A percentile compares a stretch with the other conserved stretches of the same genome.
Evolutionary conservation across 768 basidiomycete genomes (phyloP).

Genomic region (Panellus pusillus): DNA sequence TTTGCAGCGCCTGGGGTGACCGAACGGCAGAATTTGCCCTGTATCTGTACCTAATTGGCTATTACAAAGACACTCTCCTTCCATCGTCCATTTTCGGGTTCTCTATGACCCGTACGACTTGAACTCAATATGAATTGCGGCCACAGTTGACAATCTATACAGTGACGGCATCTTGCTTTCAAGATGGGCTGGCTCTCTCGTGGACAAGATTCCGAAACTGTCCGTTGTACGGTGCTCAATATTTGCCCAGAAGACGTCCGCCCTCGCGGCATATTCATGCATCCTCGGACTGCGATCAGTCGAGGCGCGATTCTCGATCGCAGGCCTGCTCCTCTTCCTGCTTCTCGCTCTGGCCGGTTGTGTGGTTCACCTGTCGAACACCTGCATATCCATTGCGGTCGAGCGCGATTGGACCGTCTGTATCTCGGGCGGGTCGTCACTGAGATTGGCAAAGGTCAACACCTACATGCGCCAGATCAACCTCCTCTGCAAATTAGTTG

Average conservation of each 20-base stretch:
- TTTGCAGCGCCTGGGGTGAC: conserved; percentile 27
- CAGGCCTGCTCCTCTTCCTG: conserved; percentile 32
- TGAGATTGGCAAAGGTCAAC: conserved; percentile 41
- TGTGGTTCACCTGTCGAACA: conserved; percentile 39
- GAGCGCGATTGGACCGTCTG: conserved; percentile 53
- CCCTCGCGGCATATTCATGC: conserved; percentile 32
- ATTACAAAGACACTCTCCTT: conserved; percentile 44
- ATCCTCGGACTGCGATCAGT: conserved; percentile 29
- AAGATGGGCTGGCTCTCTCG: conserved; percentile 40
- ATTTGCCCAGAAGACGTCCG: conserved; percentile 39
- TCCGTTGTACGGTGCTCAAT: conserved; percentile 39
- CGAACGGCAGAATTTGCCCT: conserved; percentile 42
- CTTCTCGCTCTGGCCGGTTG: conserved; percentile 35
- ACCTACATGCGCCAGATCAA: conserved; percentile 43
- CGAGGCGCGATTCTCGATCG: conserved; percentile 5
- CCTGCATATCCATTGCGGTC: conserved; percentile 43
- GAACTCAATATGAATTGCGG: not conserved
- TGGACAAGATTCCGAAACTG: conserved; percentile 40
- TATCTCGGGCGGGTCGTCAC: conserved; percentile 36
- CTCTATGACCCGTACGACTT: conserved; percentile 31
- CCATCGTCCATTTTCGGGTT: conserved; percentile 52
- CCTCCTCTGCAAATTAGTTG: conserved; percentile 48
- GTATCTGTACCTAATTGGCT: conserved; percentile 41
- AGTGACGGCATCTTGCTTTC: conserved; percentile 38
- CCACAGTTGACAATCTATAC: not conserved